Evolutionary conservation across 139 green algal species (phyloP).

Genomic region (Marvania coccoides): DNA sequence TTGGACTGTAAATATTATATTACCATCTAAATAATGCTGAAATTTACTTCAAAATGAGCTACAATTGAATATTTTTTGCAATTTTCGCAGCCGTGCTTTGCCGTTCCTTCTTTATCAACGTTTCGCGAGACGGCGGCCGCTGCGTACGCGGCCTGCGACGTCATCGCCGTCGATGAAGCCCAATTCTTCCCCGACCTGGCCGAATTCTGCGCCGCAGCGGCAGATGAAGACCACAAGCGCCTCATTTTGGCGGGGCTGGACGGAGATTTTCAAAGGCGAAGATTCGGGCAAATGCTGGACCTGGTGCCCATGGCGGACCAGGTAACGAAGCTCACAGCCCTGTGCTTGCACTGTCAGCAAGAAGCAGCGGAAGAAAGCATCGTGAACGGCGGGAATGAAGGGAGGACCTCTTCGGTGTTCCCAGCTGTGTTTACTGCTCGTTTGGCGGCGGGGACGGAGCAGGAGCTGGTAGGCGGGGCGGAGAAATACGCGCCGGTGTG

Average conservation of each 20-base stretch:
- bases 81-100: conserved; percentile 20
- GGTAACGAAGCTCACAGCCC: conserved; percentile 62
- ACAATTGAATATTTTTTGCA: background rate
- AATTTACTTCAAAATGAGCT: too few species aligned
- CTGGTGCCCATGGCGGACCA: conserved; percentile 69
- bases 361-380: conserved; percentile 13
- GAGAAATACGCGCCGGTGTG: conserved; percentile 80
- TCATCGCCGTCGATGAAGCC: conserved; percentile 79
- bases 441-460: conserved; percentile 38
- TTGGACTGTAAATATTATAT: too few species aligned
- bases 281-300: conserved; percentile 60
- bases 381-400: background rate
- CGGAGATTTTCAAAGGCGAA: conserved; percentile 58
- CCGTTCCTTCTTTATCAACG: conserved; percentile 6
- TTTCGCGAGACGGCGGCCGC: conserved; percentile 6
- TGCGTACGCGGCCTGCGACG: conserved; percentile 2
- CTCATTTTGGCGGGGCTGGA: conserved; percentile 62
- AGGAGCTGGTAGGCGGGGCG: conserved; percentile 68
- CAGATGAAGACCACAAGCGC: conserved; percentile 55
- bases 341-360: conserved; percentile 54
- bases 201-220: conserved; percentile 49
- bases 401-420: background rate
- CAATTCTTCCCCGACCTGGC: conserved; percentile 77
- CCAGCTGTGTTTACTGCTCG: conserved; percentile 64
- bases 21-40: too few species aligned